Evolutionary conservation across 371 early-diverging fungal species (phyloP).

Genomic region (Rhizopus sp.): DNA sequence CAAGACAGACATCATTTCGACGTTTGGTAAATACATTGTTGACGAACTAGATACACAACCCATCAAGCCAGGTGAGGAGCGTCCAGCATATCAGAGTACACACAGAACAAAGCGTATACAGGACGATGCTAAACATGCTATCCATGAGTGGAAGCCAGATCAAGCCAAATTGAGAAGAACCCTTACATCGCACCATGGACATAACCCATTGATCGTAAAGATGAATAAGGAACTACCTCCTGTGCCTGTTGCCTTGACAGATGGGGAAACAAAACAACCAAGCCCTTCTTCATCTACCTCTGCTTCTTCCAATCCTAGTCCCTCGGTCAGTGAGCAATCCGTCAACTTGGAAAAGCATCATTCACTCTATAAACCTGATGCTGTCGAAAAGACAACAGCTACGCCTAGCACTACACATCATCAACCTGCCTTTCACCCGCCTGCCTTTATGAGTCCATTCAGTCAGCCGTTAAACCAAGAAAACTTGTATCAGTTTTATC

Average conservation of each 20-base stretch:
- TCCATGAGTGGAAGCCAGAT: constrained; percentile 40
- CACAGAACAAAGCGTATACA: constrained; percentile 34
- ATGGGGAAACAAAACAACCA: neutral
- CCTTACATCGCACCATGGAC: constrained; percentile 38
- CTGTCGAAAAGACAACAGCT: neutral
- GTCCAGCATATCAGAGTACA: constrained; percentile 24
- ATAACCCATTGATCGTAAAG: constrained; percentile 31
- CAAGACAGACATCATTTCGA: constrained; percentile 44
- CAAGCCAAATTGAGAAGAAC: constrained; percentile 35
- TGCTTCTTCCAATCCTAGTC: neutral
- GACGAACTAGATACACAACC: constrained; percentile 43
- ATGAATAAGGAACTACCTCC: constrained; percentile 26
- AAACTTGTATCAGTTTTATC: constrained; percentile 45
- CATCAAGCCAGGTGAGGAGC: constrained; percentile 29
- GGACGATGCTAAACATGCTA: constrained; percentile 30
- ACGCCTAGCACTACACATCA: neutral
- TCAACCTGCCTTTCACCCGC: neutral
- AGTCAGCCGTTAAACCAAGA: constrained; percentile 26
- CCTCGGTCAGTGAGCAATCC: neutral
- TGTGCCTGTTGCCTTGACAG: constrained; percentile 8
- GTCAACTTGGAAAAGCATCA: constrained; percentile 12
- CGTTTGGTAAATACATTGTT: constrained; percentile 46
- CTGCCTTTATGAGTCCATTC: constrained; percentile 2
- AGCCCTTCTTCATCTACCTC: neutral
- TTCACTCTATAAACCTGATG: constrained; percentile 31